Percentiles rank a stretch among this genome's conserved stretches.
Evolutionary conservation across 805 yeast genomes (phyloP).

Genomic region (Metschnikowia arizonensis): DNA sequence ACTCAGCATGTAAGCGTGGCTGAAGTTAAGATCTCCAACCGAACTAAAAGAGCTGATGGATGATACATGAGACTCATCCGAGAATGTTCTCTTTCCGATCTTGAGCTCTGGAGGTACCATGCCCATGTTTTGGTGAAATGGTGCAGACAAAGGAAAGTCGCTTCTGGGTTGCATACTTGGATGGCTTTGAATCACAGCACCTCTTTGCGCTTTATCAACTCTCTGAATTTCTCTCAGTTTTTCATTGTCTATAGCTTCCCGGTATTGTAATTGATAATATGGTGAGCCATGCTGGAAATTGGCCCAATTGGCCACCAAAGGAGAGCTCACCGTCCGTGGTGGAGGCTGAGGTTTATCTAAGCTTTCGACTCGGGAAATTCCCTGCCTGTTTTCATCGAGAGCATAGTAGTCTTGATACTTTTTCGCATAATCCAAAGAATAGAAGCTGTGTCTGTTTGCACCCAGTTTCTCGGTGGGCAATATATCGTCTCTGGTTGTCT

Average conservation of each 20-base stretch:
- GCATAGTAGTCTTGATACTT: not conserved
- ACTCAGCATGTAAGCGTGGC: slow-evolving; percentile 14
- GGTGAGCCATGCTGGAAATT: not conserved
- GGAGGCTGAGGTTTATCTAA: not conserved
- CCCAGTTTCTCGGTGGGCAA: not conserved
- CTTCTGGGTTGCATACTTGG: not conserved
- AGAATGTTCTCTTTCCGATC: slow-evolving; percentile 26
- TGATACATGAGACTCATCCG: slow-evolving; percentile 36
- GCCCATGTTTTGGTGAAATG: slow-evolving; percentile 15
- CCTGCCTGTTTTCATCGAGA: not conserved
- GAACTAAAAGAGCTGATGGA: slow-evolving; percentile 37
- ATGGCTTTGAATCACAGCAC: not conserved
- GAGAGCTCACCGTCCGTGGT: not conserved
- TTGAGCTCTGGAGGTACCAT: slow-evolving; percentile 10
- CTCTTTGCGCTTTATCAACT: not conserved
- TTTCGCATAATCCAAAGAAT: not conserved
- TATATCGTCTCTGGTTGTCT: not conserved
- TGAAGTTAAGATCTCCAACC: slow-evolving; percentile 24
- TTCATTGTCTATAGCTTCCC: not conserved
- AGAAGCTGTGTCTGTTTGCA: not conserved
- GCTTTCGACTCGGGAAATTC: not conserved
- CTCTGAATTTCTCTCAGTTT: not conserved
- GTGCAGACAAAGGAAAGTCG: slow-evolving; percentile 4
- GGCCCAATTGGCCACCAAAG: not conserved
- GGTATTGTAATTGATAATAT: not conserved